Base-by-base conservation (phyloP, 1,139 yeast species). In the Nematodospora anomalae region DNA sequence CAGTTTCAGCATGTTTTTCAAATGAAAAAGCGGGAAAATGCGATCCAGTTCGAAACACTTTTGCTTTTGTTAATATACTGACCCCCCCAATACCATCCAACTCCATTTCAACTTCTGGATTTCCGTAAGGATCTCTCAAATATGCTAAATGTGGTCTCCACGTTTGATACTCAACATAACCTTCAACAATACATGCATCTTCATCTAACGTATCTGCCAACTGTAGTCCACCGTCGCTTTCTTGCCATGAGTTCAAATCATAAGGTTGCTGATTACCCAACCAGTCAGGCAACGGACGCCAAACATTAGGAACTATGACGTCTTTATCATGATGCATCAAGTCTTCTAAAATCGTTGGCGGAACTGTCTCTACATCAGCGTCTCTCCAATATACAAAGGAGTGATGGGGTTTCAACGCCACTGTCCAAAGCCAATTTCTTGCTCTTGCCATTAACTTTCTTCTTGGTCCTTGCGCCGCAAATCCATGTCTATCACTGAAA, bases 231-330 rank as follows among this genome's bases (percentile, higher is more conserved):
- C 94, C 89, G 46, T 83, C 92, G 31, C 84, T 74, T 60, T 87
- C 96, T 53, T 83, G 88, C 96, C 96, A 87, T 24, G 95, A 84
- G 63, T 87, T 87, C 56, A 87, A 72, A 64, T 87, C 96, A 54
- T 87, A 87, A 1, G 96, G 95, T 58, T 87, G 96, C 55, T 85
- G 90, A 54, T 81, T 81, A 6, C 94, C 94, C 41, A 86, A 71
- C 90, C 92, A 86, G 58, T 83, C 92, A 2, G 95, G 95, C 44
- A 87, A 65, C 1, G 96, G 96, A 50, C 96, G 74, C 96, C 96
- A 87, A 32, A 87, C 94, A 53, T 87, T 87, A 16, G 96, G 96
- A 16, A 87, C 90, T 40, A 59, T 73, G 13, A 73, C 72, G 45
- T 73, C 79, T 51, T 68, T 70, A 52, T 68, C 68, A 49, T 73